Percentiles rank a stretch among this genome's conserved stretches.
Evolutionary conservation across 2,329 filamentous ascomycete genomes (phyloP).

Genomic region (Phyllachora maydis): DNA sequence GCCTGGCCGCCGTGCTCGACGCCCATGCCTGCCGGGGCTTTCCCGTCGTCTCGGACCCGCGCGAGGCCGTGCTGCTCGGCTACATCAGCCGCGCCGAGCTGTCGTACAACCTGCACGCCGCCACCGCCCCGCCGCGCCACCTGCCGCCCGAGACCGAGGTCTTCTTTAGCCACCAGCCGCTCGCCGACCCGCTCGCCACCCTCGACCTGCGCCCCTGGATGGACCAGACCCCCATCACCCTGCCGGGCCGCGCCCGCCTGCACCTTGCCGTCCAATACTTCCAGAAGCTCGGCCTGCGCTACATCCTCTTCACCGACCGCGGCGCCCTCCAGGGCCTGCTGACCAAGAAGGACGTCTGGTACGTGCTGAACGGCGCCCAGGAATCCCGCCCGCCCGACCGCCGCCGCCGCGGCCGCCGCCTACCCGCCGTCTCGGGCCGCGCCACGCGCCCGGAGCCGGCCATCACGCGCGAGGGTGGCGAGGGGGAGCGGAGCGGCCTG

Average conservation of each 20-base stretch:
- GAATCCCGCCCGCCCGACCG: too few species aligned
- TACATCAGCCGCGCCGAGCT: slow-evolving; percentile 91
- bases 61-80: slow-evolving; percentile 62
- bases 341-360: slow-evolving; percentile 97
- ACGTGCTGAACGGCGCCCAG: slow-evolving; percentile 70
- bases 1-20: slow-evolving; percentile 48
- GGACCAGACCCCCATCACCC: slow-evolving; percentile 91
- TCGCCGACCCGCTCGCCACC: slow-evolving; percentile 55
- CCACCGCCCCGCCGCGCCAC: slow-evolving; percentile 30
- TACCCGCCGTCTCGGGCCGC: not conserved
- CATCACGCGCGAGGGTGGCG: slow-evolving; percentile 15
- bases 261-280: slow-evolving; percentile 85
- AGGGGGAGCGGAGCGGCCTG: slow-evolving; percentile 20
- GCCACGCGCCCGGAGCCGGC: slow-evolving; percentile 11
- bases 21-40: slow-evolving; percentile 74
- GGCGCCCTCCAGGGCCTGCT: slow-evolving; percentile 68
- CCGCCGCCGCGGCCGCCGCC: too few species aligned
- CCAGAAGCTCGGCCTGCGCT: slow-evolving; percentile 78
- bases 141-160: slow-evolving; percentile 54
- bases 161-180: slow-evolving; percentile 67
- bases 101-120: slow-evolving; percentile 53
- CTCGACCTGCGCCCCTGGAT: slow-evolving; percentile 93
- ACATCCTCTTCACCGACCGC: slow-evolving; percentile 70
- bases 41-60: slow-evolving; percentile 64
- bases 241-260: slow-evolving; percentile 56